Conservation (phyloP, 2,329 filamentous ascomycete genomes). For the Ceratocystis alfenasii region DNA sequence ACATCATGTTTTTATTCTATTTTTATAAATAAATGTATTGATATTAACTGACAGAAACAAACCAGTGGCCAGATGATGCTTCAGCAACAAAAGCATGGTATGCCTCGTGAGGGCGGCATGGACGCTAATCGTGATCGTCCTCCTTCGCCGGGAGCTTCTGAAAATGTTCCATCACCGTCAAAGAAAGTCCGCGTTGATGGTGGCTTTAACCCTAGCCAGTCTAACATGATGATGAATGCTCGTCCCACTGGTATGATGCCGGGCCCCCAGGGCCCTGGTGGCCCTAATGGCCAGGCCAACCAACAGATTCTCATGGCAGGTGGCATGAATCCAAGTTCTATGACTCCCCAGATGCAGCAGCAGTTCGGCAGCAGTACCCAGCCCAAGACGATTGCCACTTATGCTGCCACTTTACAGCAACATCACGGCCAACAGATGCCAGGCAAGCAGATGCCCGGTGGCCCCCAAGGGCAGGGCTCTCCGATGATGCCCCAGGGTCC, state of each 20-base stretch:
- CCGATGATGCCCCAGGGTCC: slow-evolving; percentile 68
- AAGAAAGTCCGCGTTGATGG: slow-evolving; percentile 71
- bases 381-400: slow-evolving; percentile 76
- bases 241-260: slow-evolving; percentile 59
- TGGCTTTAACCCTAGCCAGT: slow-evolving; percentile 59
- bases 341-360: slow-evolving; percentile 71
- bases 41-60: not conserved
- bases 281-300: slow-evolving; percentile 38
- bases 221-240: slow-evolving; percentile 61
- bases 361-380: slow-evolving; percentile 50
- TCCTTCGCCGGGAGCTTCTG: slow-evolving; percentile 67
- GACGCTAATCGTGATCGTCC: slow-evolving; percentile 72
- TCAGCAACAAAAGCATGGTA: slow-evolving; percentile 51
- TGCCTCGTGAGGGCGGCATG: slow-evolving; percentile 80
- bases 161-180: slow-evolving; percentile 83
- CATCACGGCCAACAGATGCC: slow-evolving; percentile 73
- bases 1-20: not conserved
- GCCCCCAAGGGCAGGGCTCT: slow-evolving; percentile 65
- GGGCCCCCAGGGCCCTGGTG: slow-evolving; percentile 52
- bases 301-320: slow-evolving; percentile 53
- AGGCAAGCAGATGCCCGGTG: slow-evolving; percentile 57
- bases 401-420: slow-evolving; percentile 72
- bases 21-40: not conserved
- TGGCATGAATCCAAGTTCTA: slow-evolving; percentile 61
- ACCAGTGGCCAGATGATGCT: slow-evolving; percentile 20